Base-by-base conservation (phyloP, 2,329 filamentous ascomycete genomes). In the Cladosporium sp. region DNA sequence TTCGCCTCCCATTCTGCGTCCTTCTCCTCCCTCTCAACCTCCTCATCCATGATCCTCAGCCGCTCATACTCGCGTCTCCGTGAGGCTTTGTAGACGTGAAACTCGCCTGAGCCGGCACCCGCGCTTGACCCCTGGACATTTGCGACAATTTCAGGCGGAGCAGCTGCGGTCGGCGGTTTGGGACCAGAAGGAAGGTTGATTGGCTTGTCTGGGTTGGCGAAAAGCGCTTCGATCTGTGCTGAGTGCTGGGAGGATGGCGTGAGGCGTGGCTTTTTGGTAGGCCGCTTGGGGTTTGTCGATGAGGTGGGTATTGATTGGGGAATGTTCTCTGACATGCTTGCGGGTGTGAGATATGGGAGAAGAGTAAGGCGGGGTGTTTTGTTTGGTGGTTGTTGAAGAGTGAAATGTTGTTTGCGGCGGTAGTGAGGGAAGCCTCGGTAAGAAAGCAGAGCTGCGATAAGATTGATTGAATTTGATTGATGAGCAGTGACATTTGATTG, bases 21-120 rank as follows among this genome's bases (percentile, higher is more conserved):
- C 7, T 82, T 84, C 62, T 84, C 78, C 70, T 96, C 92, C 57
- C 73, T 75, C 62, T 77, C 77, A 18, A 91, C 80, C 71, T 96
- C 88, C 59, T 90, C 87, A 60, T 97, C 90, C 89, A 99, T 97
- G 59, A 82, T 68, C 53, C 88, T 77, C 66, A 97, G 72, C 9
- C 93, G 79, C 79, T 97, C 93, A 74, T 96, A 96, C 74, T 99
- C 93, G 55, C 93, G 80, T 67, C 93, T 79, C 47, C 93, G 80
- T 67, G 86, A 89, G 15, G 93, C 93, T 72, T 99, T 99, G 82
- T 99, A 99, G 34, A 99, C 93, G 72, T 99, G 93, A 69, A 99
- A 99, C 73, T 99, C 93, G 64, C 93, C 93, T 1, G 83, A 88
- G 11, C 93, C 93, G 5, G 93, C 93, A 61, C 93, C 93, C 0